Base-by-base conservation (phyloP, 2,329 filamentous ascomycete genomes). In the Nigrograna mackinnonii region DNA sequence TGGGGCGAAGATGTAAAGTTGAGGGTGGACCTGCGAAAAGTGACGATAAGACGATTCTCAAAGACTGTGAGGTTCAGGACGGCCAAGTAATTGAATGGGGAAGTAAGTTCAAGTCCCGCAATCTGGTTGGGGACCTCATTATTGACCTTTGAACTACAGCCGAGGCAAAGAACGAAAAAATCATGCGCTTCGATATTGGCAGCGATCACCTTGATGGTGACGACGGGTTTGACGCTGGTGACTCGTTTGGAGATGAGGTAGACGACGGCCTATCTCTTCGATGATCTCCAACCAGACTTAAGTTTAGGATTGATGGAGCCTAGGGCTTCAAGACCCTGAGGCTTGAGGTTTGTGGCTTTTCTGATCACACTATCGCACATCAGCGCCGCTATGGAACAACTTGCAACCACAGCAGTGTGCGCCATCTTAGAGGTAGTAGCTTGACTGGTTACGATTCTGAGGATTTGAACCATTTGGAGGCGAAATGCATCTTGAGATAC, bases 11-110 rank as follows among this genome's bases (percentile, higher is more conserved):
- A 48, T 87, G 86, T 52, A 85, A 87, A 57, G 83, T 99, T 54
- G 91, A 92, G n/a, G 88, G 89, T 35, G 86, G 85, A 6, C 85
- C 79, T 5, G 80, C 63, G 1, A 72, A 67, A 32, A 55, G 70
- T 39, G 54, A 64, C 24, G 65, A 70, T 17, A 66, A 61, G 60
- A 77, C 73, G 2, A 63, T 84, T n/a, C 70, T 97, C 54, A 91
- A 86, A 39, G 89, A 96, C 47, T 96, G 91, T 58, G 91, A 97
- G 70, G 86, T 97, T 4, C 91, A 96, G 66, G 89, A 96, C 67
- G 79, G 77, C 2, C 92, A 92, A 62, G 77, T 92, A 6, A 79
- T 96, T 2, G 85, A 91, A 34, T 91, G 95, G 59, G 81, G 88
- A n/a, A 87, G 65, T 58, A 58, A 66, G 62, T 64, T 35, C 28